Evolutionary conservation across 2,329 filamentous ascomycete genomes (phyloP), one percentile per base, ranked within the genome.

Genomic region (Pseudopyrenochaeta lycopersici): DNA sequence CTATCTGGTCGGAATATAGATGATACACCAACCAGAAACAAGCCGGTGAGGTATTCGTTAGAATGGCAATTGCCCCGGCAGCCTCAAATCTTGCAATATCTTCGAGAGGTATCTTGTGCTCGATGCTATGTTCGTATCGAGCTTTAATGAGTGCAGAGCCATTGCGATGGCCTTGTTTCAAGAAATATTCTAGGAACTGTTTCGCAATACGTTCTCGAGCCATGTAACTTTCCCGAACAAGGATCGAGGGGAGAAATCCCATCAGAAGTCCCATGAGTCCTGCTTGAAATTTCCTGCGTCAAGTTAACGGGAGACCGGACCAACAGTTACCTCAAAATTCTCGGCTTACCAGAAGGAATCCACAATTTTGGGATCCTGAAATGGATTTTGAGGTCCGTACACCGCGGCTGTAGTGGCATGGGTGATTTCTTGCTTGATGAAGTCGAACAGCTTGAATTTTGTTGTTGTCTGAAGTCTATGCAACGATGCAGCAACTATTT

Each of bases 361-460:
- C 15, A 58, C 62, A 15, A 77, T 55, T 4, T 50, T 51, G 7
- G 64, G 55, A 46, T 76, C 68, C 21, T 67, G 54, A 36, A 66
- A 78, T 1, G 76, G 76, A 53, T 78, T 79, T 50, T 71, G 51
- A 3, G 70, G 71, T 5, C 77, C 77, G 52, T 78, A 80, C 1
- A 76, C 68, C 27, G 73, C 65, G 21, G 71, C 60, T 0, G 76
- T 78, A n/a, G 71, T 76, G 2, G 76, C 74, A 10, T 2, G 51
- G 0, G 72, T 72, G 23, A 77, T 68, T n/a, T n/a, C n/a, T 15
- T 64, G 53, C 29, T 66, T 32, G 55, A 59, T 11, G 73, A 51
- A 75, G 12, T 60, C 58, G 20, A 49, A 55, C 2, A 63, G 30
- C 21, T 47, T 50, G 4, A 33, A 12, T 10, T 33, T n/a, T 12